Evolutionary conservation across 2,329 filamentous ascomycete species (phyloP).

Genomic region (Trichophyton benhamiae): DNA sequence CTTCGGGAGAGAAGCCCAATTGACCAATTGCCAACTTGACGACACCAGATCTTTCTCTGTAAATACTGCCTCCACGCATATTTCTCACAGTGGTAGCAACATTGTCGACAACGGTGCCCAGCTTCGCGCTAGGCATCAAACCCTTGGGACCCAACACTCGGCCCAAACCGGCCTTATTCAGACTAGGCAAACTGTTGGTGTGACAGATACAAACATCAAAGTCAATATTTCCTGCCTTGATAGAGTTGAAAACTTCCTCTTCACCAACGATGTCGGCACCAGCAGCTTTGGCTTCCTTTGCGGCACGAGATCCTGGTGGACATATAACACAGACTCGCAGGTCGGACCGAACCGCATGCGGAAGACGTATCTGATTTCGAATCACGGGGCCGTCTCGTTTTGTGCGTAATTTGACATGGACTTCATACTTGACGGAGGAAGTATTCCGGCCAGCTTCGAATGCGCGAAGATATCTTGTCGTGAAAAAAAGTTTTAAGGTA

Average conservation of each 20-base stretch:
- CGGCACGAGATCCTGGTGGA: conserved; percentile 63
- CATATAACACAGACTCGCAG: conserved; percentile 82
- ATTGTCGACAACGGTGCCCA: conserved; percentile 76
- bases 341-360: conserved; percentile 80
- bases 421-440: conserved; percentile 68
- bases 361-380: conserved; percentile 75
- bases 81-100: conserved; percentile 63
- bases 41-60: conserved; percentile 73
- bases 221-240: conserved; percentile 63
- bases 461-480: conserved; percentile 68
- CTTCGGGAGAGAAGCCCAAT: conserved; percentile 73
- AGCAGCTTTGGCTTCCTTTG: conserved; percentile 58
- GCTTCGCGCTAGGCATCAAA: conserved; percentile 82
- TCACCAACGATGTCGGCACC: conserved; percentile 79
- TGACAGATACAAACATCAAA: conserved; percentile 90
- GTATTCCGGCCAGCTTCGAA: conserved; percentile 77
- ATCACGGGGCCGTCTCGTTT: conserved; percentile 76
- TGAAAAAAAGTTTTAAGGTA: conserved; percentile 8
- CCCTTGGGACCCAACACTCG: conserved; percentile 76
- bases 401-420: conserved; percentile 71
- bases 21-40: conserved; percentile 85
- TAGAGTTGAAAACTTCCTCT: conserved; percentile 67
- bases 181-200: conserved; percentile 58
- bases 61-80: conserved; percentile 72
- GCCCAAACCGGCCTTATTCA: conserved; percentile 71